These are phyloP conservation scores for Limnanthes douglasii DNA, from an alignment of 345 rosid genomes.

Conservation along the genomic window DNA sequence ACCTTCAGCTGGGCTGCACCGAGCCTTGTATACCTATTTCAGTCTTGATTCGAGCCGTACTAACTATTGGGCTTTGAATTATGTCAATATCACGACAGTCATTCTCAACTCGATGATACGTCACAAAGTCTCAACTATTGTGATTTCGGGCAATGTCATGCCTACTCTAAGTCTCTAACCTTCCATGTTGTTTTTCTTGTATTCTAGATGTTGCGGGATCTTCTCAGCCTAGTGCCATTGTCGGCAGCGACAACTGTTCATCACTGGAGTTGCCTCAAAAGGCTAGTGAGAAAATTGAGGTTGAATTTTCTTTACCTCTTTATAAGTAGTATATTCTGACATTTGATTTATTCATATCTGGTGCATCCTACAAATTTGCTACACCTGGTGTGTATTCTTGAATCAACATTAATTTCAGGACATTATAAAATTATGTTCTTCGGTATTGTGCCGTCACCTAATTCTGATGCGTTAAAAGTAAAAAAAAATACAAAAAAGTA, in stretches of 20 bases:
- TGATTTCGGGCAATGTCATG: background rate
- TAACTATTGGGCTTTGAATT: too few species aligned
- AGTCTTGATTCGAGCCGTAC: too few species aligned
- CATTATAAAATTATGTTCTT: background rate
- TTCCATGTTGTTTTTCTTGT: background rate
- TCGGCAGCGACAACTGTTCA: conserved; percentile 4
- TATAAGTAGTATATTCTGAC: background rate
- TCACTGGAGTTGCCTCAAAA: conserved; percentile 8
- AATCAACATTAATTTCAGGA: background rate
- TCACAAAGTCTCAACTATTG: background rate
- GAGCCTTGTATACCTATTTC: too few species aligned
- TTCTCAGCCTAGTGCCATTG: conserved; percentile 4
- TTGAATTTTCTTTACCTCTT: background rate
- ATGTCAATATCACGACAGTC: background rate
- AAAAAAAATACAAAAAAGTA: background rate
- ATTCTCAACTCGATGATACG: background rate
- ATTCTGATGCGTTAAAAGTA: background rate
- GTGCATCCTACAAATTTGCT: background rate
- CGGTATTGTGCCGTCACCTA: background rate
- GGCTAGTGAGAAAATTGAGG: conserved; percentile 13
- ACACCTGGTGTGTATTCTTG: background rate
- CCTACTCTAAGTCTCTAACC: background rate
- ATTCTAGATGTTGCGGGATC: conserved; percentile 2
- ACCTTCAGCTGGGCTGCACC: too few species aligned
- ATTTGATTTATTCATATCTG: background rate